phyloP scores from a whole-genome alignment of 2,329 filamentous ascomycete genomes.

The Pyrenophora teres region DNA sequence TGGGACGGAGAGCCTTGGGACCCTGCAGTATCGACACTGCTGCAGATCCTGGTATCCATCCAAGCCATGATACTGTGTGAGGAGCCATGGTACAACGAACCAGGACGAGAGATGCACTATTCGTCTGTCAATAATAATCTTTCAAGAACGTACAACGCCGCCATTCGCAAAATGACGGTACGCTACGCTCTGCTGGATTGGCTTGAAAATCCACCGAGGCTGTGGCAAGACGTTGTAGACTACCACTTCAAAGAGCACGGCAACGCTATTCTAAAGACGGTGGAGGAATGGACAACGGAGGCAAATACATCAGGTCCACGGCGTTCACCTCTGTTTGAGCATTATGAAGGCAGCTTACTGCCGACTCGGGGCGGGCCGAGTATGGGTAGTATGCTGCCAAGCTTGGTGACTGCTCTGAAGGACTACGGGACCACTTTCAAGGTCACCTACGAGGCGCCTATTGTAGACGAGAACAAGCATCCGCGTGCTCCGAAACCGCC shows the following conservation, averaged over 20 bases:
- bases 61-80: slow-evolving; percentile 63
- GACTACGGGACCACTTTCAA: slow-evolving; percentile 4
- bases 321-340: no score
- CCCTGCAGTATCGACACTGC: slow-evolving; percentile 53
- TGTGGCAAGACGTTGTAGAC: slow-evolving; percentile 33
- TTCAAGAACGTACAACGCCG: slow-evolving; percentile 31
- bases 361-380: neutral
- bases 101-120: slow-evolving; percentile 41
- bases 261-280: slow-evolving; percentile 29
- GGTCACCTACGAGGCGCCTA: neutral
- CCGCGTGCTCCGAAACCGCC: no score
- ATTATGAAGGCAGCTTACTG: no score
- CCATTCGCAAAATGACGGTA: slow-evolving; percentile 33
- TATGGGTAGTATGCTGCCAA: slow-evolving; percentile 5
- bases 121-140: no score
- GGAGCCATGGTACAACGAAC: slow-evolving; percentile 62
- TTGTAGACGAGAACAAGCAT: no score
- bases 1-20: slow-evolving; percentile 57
- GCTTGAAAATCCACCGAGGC: slow-evolving; percentile 25
- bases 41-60: slow-evolving; percentile 61
- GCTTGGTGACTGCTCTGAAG: slow-evolving; percentile 8
- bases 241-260: slow-evolving; percentile 34
- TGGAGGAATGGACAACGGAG: slow-evolving; percentile 24
- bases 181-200: slow-evolving; percentile 42
- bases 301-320: neutral